Conservation (phyloP, 140 eudicot genomes). For the Flaveria floridana region DNA sequence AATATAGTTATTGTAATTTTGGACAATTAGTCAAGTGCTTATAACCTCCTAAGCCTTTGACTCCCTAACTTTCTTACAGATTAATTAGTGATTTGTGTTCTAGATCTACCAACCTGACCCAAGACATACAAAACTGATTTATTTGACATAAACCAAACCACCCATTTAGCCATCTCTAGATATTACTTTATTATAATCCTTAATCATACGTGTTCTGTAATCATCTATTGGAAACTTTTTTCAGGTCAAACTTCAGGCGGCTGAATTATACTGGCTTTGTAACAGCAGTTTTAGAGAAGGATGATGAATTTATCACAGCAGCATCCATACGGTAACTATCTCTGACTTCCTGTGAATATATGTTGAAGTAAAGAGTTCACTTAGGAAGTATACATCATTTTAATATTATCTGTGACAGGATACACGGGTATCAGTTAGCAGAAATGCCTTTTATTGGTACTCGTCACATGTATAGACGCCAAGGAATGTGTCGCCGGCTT, state of each 20-base stretch:
- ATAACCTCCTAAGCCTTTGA: neutral
- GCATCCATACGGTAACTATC: conserved; percentile 73
- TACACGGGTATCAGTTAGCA: conserved; percentile 77
- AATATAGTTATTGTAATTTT: neutral
- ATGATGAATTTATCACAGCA: conserved; percentile 65
- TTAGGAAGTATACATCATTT: conserved; percentile 8
- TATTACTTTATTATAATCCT: neutral
- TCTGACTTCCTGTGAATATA: neutral
- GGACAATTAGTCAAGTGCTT: neutral
- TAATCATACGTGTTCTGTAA: conserved; percentile 3
- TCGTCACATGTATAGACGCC: conserved; percentile 78
- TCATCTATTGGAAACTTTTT: conserved; percentile 18
- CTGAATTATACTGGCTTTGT: conserved; percentile 64
- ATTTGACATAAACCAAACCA: neutral
- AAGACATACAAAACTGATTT: neutral
- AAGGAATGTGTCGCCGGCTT: conserved; percentile 95
- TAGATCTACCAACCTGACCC: neutral
- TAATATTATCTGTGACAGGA: conserved; percentile 37
- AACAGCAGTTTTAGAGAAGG: conserved; percentile 73
- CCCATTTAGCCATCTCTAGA: neutral
- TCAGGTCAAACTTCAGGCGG: conserved; percentile 79
- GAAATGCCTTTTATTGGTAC: conserved; percentile 99
- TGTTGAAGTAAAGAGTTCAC: neutral
- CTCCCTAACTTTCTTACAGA: neutral
- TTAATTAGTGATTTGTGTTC: neutral